Evolutionary conservation across 2,329 filamentous ascomycete species (phyloP), one percentile per base, ranked within the genome.

Genomic region (Nigrograna mackinnonii): DNA sequence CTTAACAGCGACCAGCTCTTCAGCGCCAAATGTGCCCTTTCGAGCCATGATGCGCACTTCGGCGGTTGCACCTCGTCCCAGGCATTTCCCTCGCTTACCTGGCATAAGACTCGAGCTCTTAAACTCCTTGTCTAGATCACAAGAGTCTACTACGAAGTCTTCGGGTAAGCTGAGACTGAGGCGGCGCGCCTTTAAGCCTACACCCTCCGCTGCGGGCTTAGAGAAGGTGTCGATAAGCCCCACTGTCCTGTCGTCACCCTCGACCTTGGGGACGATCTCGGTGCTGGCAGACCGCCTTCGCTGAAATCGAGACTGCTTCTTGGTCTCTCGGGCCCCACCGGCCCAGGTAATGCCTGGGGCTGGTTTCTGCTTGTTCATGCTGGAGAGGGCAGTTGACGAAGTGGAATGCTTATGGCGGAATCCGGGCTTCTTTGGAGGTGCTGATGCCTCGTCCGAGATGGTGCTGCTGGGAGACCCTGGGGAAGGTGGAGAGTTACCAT

Each of bases 1-100:
- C 71, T 96, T 96, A 55, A 95, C 89, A 0, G 91, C 91, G 53
- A 86, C 91, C 6, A 90, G 70, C 56, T 89, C 84, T 58, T 89
- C 84, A 28, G 75, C 64, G 19, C 64, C 76, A 4, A 78, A 72
- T 44, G 72, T 79, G 22, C 83, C 84, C 64, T 86, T 89, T 49
- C 85, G 80, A 43, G 77, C 77, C 87, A 95, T 94, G 46, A 92
- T 77, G 22, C 83, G 87, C 18, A 95, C 90, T 54, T 87, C 86
- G 32, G 89, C 89, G 5, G 88, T 91, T 9, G 88, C 87, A 31
- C 91, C 91, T 68, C 88, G 89, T 47, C 90, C 91, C 5, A 95
- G 74, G 47, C 85, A 80, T 69, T 87, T 90, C 28, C 86, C 85
- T 57, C 87, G 81, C 31, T 84, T 83, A 6, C 87, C 86, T 22